A percentile compares a stretch with the other conserved stretches of the same genome.
Conservation (phyloP, 163 green algal genomes). For the Scenedesmus sp. region DNA sequence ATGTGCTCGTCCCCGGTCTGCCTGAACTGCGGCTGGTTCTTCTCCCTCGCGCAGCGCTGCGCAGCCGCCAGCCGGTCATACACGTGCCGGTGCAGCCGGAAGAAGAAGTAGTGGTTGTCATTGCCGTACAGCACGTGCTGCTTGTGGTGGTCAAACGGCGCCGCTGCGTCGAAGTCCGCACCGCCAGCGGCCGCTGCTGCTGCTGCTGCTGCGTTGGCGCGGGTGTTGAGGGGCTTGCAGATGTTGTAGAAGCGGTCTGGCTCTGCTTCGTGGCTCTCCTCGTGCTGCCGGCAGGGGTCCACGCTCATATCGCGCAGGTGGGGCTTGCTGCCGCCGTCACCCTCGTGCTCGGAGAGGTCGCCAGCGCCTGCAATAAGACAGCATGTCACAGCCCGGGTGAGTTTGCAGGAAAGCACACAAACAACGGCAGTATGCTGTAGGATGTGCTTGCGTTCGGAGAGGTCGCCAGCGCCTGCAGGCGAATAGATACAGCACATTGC, state of each 20-base stretch:
- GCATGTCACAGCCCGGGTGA: neutral
- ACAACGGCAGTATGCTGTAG: too few species aligned
- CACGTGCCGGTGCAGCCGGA: slow-evolving; percentile 88
- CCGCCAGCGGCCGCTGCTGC: slow-evolving; percentile 14
- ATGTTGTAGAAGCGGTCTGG: slow-evolving; percentile 50
- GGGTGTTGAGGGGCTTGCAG: slow-evolving; percentile 66
- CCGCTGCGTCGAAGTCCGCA: neutral
- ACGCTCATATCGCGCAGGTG: slow-evolving; percentile 43
- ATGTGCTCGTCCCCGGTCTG: slow-evolving; percentile 53
- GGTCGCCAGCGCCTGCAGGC: neutral
- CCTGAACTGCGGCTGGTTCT: slow-evolving; percentile 51
- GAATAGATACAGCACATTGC: too few species aligned
- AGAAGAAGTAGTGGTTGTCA: slow-evolving; percentile 94
- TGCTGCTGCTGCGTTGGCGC: slow-evolving; percentile 11
- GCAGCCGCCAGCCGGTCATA: slow-evolving; percentile 79
- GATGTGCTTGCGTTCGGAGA: slow-evolving; percentile 33
- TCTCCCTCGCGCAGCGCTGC: slow-evolving; percentile 53
- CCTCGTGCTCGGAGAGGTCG: slow-evolving; percentile 45
- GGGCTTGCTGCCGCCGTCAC: neutral
- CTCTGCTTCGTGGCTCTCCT: slow-evolving; percentile 41
- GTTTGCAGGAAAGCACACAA: neutral
- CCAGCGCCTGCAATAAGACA: slow-evolving; percentile 17
- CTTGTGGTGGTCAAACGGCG: slow-evolving; percentile 1
- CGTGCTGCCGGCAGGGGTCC: slow-evolving; percentile 42
- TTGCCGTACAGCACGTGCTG: slow-evolving; percentile 92